These are phyloP conservation scores for Pneumocystis jirovecii DNA, from an alignment of 1,139 yeast species.

Conservation along the genomic window DNA sequence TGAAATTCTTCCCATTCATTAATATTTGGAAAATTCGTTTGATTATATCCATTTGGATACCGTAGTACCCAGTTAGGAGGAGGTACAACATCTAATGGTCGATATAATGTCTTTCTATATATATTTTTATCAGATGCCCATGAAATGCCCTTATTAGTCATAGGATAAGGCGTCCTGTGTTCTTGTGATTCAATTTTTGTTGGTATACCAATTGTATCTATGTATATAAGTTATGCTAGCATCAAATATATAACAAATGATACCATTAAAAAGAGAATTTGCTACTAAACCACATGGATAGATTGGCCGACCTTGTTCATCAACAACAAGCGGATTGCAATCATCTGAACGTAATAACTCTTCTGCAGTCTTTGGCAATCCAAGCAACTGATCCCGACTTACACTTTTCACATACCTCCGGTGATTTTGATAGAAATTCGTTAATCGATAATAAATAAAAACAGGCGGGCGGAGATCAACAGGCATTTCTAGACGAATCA, in stretches of 20 bases:
- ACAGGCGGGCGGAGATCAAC: constrained; percentile 59
- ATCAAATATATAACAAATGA: not conserved
- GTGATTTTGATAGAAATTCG: constrained; percentile 82
- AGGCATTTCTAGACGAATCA: constrained; percentile 67
- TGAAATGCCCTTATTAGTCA: constrained; percentile 63
- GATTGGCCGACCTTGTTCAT: constrained; percentile 39
- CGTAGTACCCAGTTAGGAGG: constrained; percentile 86
- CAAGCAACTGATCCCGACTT: constrained; percentile 79
- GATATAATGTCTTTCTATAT: constrained; percentile 65
- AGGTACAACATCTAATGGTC: constrained; percentile 61
- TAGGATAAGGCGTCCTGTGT: constrained; percentile 34
- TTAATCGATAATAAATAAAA: constrained; percentile 62
- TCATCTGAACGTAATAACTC: constrained; percentile 65
- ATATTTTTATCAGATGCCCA: constrained; percentile 73
- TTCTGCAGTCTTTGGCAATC: constrained; percentile 42
- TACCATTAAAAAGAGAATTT: constrained; percentile 77
- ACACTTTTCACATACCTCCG: constrained; percentile 83
- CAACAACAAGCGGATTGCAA: constrained; percentile 65
- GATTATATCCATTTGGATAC: constrained; percentile 84
- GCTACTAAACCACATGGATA: constrained; percentile 97
- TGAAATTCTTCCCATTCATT: constrained; percentile 64
- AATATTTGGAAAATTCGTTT: constrained; percentile 68
- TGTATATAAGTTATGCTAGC: not conserved
- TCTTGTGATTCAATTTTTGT: constrained; percentile 5
- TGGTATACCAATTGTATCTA: constrained; percentile 6